phyloP scores from a whole-genome alignment of 2,329 filamentous ascomycete genomes.

The Colletotrichum endophyticum region DNA sequence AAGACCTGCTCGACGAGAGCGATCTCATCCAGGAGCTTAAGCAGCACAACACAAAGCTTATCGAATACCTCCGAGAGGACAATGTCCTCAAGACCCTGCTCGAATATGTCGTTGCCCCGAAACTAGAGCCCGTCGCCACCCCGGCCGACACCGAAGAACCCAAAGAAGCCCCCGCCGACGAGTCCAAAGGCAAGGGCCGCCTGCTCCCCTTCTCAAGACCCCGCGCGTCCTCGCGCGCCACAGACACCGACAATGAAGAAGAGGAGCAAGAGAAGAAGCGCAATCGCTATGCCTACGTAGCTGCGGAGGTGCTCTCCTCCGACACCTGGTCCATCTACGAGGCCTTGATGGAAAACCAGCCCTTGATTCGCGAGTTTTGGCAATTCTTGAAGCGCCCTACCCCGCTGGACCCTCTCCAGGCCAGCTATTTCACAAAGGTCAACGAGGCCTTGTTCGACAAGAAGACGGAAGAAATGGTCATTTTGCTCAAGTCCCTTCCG shows the following conservation, averaged over 20 bases:
- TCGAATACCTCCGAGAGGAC: constrained; percentile 92
- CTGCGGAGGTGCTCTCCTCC: constrained; percentile 91
- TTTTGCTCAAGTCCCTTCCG: constrained; percentile 83
- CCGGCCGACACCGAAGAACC: constrained; percentile 52
- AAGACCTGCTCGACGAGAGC: constrained; percentile 94
- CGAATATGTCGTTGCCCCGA: constrained; percentile 88
- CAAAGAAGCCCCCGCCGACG: constrained; percentile 40
- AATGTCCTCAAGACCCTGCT: constrained; percentile 83
- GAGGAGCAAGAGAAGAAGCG: constrained; percentile 90
- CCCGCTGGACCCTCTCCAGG: constrained; percentile 89
- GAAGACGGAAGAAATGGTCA: constrained; percentile 97
- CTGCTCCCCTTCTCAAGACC: constrained; percentile 54
- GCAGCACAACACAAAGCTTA: constrained; percentile 96
- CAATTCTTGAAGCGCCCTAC: constrained; percentile 82
- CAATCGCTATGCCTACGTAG: constrained; percentile 91
- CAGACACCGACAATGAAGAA: constrained; percentile 55
- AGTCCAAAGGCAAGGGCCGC: constrained; percentile 48
- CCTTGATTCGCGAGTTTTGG: constrained; percentile 86
- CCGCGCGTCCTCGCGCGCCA: constrained; percentile 57
- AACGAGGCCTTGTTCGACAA: constrained; percentile 98
- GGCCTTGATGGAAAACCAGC: constrained; percentile 83
- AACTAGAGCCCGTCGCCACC: constrained; percentile 61
- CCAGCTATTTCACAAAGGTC: constrained; percentile 98
- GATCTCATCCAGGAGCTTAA: constrained; percentile 98
- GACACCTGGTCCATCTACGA: constrained; percentile 98